Evolutionary conservation across 306 rosid species (phyloP), one percentile per base, ranked within the genome.

Genomic region (Inga oerstediana): DNA sequence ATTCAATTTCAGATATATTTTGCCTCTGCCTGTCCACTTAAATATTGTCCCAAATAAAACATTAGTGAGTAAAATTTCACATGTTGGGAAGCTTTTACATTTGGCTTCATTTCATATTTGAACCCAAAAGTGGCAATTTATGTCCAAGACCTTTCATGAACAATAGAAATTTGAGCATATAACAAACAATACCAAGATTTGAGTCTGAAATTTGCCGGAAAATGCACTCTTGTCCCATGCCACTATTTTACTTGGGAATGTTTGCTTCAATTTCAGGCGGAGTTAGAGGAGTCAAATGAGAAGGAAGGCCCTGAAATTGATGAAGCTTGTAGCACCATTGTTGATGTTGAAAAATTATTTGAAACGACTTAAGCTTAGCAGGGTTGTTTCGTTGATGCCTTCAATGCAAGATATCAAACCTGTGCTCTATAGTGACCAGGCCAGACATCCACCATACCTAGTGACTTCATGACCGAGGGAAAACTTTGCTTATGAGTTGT

Each of bases 301-400:
- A 91, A 91, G 86, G 89, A 84, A 68, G 90, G 90, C 70, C 86
- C 91, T 12, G 98, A 95, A 77, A 83, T 95, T 69, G 94, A 90
- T 3, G 98, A 93, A 37, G 98, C 98, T 86, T 91, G 85, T 56
- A 81, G 71, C 84, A 88, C 91, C 76, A 71, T 95, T 51, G 82
- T 79, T 3, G 93, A 95, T 78, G 84, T 89, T 82, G 98, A 92
- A 61, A 81, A 82, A 37, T 79, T 91, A 61, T 84, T 88, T 68
- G 86, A 90, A 82, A 84, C 92, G 65, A 70, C 88, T 49, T 92
- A 91, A 83, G 90, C 20, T 68, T 85, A 85, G 71, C 45, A 4
- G 11, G 39, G 52, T 6, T 13, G 80, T 65, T 75, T 82, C 12
- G 10, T 75, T 45, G 37, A 24, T 69, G 37, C 39, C 75, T 72